A percentile compares a stretch with the other conserved stretches of the same genome.
These are phyloP conservation scores for Teratosphaeria destructans DNA, from an alignment of 2,329 filamentous ascomycete genomes.

Conservation along the genomic window DNA sequence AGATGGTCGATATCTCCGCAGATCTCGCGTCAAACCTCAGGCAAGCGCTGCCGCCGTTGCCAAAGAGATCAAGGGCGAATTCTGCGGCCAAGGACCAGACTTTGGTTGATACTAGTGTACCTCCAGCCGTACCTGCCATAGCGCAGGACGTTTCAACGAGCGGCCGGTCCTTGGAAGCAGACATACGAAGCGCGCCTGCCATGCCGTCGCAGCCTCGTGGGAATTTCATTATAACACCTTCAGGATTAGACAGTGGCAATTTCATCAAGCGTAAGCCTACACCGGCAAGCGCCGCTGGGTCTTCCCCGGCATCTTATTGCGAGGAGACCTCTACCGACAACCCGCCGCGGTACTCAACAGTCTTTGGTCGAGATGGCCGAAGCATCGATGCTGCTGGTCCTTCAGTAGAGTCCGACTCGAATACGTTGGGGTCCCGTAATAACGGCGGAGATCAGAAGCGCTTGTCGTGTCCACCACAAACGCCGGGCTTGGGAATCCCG, in stretches of 20 bases:
- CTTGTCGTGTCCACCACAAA: background rate
- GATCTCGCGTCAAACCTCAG: background rate
- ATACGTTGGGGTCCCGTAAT: constrained; percentile 28
- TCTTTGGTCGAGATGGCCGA: constrained; percentile 28
- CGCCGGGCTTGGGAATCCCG: constrained; percentile 17
- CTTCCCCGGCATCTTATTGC: background rate
- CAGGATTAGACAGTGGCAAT: constrained; percentile 1
- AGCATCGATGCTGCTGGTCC: constrained; percentile 26
- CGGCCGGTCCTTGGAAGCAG: background rate
- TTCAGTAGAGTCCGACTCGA: constrained; percentile 29
- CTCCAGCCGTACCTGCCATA: background rate
- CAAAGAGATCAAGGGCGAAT: background rate
- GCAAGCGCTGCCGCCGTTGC: background rate
- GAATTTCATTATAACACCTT: background rate
- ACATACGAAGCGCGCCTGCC: background rate
- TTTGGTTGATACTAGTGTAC: background rate
- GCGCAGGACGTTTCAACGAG: background rate
- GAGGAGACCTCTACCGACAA: constrained; percentile 25
- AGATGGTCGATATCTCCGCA: background rate
- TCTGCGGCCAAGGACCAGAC: background rate
- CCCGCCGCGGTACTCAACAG: constrained; percentile 35
- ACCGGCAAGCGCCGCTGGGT: constrained; percentile 1
- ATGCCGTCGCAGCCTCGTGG: background rate
- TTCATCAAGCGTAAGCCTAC: constrained; percentile 8
- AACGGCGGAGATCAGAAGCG: constrained; percentile 1